phyloP scores from a whole-genome alignment of 116 monocot species.

The Dioscorea cayenensis region DNA sequence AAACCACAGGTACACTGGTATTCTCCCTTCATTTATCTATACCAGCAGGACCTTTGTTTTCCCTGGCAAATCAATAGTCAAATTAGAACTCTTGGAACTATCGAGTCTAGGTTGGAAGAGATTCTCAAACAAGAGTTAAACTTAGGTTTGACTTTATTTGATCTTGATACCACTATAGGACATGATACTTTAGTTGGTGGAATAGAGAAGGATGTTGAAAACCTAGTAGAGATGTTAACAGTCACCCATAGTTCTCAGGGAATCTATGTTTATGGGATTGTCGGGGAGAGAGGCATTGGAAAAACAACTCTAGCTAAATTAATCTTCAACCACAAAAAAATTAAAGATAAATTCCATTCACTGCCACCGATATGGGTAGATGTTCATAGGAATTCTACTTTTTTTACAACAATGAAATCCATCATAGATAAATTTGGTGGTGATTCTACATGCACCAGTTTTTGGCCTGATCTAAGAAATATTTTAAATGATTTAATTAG shows the following conservation, averaged over 20 bases:
- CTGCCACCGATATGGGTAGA: constrained; percentile 27
- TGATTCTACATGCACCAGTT: too few relatives aligned
- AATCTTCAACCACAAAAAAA: constrained; percentile 16
- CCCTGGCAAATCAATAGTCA: too few relatives aligned
- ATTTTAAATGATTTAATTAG: too few relatives aligned
- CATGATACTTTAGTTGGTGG: constrained; percentile 12
- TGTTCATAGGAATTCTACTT: constrained; percentile 14
- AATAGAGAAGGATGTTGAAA: constrained; percentile 2
- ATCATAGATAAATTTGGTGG: constrained; percentile 14
- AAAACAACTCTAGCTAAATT: constrained; percentile 41
- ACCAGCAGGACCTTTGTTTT: too few relatives aligned
- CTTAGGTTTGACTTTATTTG: background rate
- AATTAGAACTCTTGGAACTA: too few relatives aligned
- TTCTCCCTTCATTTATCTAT: too few relatives aligned
- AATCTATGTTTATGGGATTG: constrained; percentile 17
- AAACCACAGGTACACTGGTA: too few relatives aligned
- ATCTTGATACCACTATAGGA: background rate
- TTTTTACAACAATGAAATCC: background rate
- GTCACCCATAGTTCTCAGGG: background rate
- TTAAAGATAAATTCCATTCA: constrained; percentile 15
- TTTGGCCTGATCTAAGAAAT: too few relatives aligned
- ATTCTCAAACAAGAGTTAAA: background rate
- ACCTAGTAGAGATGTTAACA: constrained; percentile 3
- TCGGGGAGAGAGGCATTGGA: constrained; percentile 40
- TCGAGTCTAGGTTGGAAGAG: constrained; percentile 9